Percentiles rank a stretch among this genome's conserved stretches.
Evolutionary conservation across 2,329 filamentous ascomycete genomes (phyloP).

Genomic region (Knoxdaviesia proteae): DNA sequence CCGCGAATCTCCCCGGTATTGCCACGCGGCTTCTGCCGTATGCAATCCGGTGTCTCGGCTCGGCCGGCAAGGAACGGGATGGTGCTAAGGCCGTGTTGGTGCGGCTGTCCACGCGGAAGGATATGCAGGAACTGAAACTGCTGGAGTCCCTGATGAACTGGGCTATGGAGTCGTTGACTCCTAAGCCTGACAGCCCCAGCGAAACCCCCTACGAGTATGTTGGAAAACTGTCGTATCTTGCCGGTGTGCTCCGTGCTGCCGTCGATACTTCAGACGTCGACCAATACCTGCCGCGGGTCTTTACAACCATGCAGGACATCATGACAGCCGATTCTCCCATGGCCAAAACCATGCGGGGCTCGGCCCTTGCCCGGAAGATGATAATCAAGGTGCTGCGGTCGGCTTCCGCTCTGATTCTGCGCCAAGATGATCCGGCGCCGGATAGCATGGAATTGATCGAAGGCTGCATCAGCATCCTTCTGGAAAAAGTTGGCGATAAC

Average conservation of each 20-base stretch:
- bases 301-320: slow-evolving; percentile 39
- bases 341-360: slow-evolving; percentile 37
- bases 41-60: slow-evolving; percentile 48
- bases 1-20: slow-evolving; percentile 43
- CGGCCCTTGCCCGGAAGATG: slow-evolving; percentile 62
- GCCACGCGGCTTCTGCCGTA: slow-evolving; percentile 49
- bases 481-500: slow-evolving; percentile 62
- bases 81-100: slow-evolving; percentile 71
- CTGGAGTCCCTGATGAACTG: slow-evolving; percentile 48
- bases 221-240: slow-evolving; percentile 60
- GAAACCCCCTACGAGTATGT: slow-evolving; percentile 53
- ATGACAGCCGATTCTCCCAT: slow-evolving; percentile 26
- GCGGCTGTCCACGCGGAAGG: slow-evolving; percentile 58
- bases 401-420: slow-evolving; percentile 44
- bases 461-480: slow-evolving; percentile 59
- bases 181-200: slow-evolving; percentile 14
- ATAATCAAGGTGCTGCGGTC: slow-evolving; percentile 71
- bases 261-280: slow-evolving; percentile 57
- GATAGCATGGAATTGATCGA: slow-evolving; percentile 42
- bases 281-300: slow-evolving; percentile 42
- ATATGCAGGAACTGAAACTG: slow-evolving; percentile 67
- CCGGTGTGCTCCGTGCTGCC: slow-evolving; percentile 47
- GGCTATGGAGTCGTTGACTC: slow-evolving; percentile 41
- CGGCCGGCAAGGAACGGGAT: slow-evolving; percentile 70
- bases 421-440: slow-evolving; percentile 22